Base-by-base conservation (phyloP, 352 stramenopile genomes). In the Aphanomyces stellatus region DNA sequence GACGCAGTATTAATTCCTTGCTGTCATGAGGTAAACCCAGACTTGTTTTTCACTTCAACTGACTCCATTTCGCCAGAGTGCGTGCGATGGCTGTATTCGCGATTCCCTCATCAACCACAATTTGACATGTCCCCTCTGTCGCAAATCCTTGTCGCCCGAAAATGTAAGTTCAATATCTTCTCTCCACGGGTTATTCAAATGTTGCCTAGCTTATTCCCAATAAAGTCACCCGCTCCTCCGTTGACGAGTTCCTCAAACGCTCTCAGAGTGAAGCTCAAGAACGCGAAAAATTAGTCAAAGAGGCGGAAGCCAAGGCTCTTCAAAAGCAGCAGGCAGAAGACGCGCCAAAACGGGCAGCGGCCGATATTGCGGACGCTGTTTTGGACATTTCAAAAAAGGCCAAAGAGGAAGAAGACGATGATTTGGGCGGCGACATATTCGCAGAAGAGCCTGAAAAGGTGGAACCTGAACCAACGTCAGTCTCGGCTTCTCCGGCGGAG, bases 1-100 rank as follows among this genome's bases (percentile, higher is more conserved):
- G 86, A 94, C 74, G 86, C 86, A 48, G 86, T 92, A 67, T 74
- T 94, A 28, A 93, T 94, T 66, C 84, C 85, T 62, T 94, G 86
- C 74, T 94, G 86, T 46, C 82, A 90, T 86, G 86, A 94, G 79
- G 85, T 94, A 87, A 69, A 81, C 64, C 51, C 3, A 42, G 46
- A 49, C 2, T 62, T 64, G 25, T 42, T 75, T 55, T 31, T 65
- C 41, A 51, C 11, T 70, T 53, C 11, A 30, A 28, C 46, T 53
- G 8, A 53, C 1, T 22, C 11, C 22, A 19, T 22, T 19, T 17
- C 3, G 25, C 5, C 55, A 93, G 84, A 92, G 84, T 0, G 81
- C 85, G 6, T 94, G 85, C 62, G 85, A 94, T 42, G 83, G 91
- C 66, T 94, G 85, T 72, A 74, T 94, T 24, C 85, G 85, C 41